Evolutionary conservation across 371 early-diverging fungal species (phyloP), one percentile per base, ranked within the genome.

Genomic region (Coemansia sp.): DNA sequence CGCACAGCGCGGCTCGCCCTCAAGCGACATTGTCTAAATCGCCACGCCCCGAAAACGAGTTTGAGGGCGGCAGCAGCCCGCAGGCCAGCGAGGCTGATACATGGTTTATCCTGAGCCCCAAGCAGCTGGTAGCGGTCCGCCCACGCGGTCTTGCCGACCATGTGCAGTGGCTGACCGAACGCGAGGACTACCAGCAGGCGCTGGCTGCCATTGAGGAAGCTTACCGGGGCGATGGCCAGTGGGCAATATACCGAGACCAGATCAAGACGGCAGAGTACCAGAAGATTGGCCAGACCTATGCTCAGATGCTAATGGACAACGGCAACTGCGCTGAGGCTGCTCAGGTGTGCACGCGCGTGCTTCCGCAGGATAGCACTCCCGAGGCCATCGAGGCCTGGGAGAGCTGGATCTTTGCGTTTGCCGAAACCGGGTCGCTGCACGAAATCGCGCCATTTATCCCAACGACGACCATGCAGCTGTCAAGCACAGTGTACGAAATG

Each of bases 61-160:
- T 51, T 52, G 52, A 34, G 11, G 61, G 55, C 30, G 63, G 58
- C 63, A 60, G 5, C 34, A 68, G 36, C 5, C 41, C 43, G n/a
- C 10, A 31, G 20, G 14, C 48, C 34, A 57, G 11, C 31, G 61
- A 59, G 42, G 52, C 76, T 0, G 86, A 88, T 13, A 56, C 69
- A 30, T 81, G 84, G 81, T 95, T 89, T 67, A 83, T 98, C 1
- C 82, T 93, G 43, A 91, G 93, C 8, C 97, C 96, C 9, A 94
- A 93, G 76, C 95, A 95, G 76, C 81, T 97, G 16, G 86, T 98
- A 32, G 82, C 89, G 3, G 96, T 95, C n/a, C 83, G 86, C 36
- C 88, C 91, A 4, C 84, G 95, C 41, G 94, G 93, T 63, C 56
- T 88, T 41, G 87, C 89, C 36, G 97, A 98, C 80, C 96, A 93